These are phyloP conservation scores for Neocatenulostroma microsporum DNA, from an alignment of 2,329 filamentous ascomycete species.

Conservation along the genomic window DNA sequence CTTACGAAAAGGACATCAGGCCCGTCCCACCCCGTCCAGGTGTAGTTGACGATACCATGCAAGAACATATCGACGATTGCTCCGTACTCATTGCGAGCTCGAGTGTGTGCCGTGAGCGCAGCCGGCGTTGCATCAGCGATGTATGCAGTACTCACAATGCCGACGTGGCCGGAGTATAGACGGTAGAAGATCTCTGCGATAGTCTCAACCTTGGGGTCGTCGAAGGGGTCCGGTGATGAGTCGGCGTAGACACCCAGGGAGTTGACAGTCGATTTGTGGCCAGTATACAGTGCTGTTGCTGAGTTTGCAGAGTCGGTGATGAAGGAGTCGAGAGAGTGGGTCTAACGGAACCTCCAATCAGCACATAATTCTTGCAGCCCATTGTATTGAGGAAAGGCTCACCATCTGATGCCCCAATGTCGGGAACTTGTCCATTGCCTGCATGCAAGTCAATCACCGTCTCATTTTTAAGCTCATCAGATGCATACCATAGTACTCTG, in stretches of 20 bases:
- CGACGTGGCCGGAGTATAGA: constrained; percentile 53
- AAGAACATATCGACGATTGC: constrained; percentile 68
- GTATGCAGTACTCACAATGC: constrained; percentile 65
- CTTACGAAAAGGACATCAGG: constrained; percentile 77
- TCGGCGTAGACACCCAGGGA: constrained; percentile 75
- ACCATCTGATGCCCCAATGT: constrained; percentile 69
- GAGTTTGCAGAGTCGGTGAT: constrained; percentile 85
- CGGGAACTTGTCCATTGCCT: constrained; percentile 67
- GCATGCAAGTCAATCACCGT: not conserved
- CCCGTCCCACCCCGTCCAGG: constrained; percentile 66
- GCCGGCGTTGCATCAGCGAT: constrained; percentile 71
- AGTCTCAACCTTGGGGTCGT: constrained; percentile 80
- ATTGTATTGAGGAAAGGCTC: no score
- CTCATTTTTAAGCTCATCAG: not conserved
- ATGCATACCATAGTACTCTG: constrained; percentile 52
- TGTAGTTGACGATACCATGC: constrained; percentile 69
- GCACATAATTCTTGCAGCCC: no score
- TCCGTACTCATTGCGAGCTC: constrained; percentile 60
- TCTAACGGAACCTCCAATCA: no score
- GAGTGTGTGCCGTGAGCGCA: constrained; percentile 64
- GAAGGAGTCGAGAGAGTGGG: constrained; percentile 74
- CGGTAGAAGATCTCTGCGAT: constrained; percentile 71
- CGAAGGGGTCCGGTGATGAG: constrained; percentile 62
- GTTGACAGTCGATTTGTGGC: constrained; percentile 78
- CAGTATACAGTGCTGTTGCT: constrained; percentile 70